Conservation (phyloP, 305 asterid species). For the Fraxinus paxiana region DNA sequence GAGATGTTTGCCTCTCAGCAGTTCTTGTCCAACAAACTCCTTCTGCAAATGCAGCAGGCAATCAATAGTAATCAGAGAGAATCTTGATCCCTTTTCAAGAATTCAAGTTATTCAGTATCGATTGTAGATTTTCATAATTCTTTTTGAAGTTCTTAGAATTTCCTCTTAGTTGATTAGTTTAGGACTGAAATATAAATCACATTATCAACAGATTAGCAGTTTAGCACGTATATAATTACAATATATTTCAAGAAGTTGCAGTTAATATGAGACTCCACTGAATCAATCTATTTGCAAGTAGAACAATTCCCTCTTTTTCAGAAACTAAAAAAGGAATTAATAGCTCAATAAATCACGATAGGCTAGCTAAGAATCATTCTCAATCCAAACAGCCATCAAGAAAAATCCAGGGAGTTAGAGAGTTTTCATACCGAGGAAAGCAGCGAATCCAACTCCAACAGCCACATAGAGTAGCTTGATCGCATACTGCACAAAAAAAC, state of each 20-base stretch:
- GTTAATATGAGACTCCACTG: not conserved
- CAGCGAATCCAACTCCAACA: slow-evolving; percentile 38
- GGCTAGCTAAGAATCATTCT: not conserved
- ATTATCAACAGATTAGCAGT: not conserved
- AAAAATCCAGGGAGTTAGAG: not conserved
- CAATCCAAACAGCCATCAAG: not conserved
- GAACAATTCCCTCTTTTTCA: not conserved
- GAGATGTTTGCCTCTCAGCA: slow-evolving; percentile 62
- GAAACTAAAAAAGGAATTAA: not conserved
- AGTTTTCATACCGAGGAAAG: slow-evolving; percentile 45
- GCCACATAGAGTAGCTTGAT: slow-evolving; percentile 49
- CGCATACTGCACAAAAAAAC: slow-evolving; percentile 41
- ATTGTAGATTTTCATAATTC: not conserved
- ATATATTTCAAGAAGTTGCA: not conserved
- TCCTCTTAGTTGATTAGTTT: not conserved
- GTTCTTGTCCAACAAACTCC: slow-evolving; percentile 68
- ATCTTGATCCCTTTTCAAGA: not conserved
- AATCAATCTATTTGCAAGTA: not conserved
- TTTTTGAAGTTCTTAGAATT: not conserved
- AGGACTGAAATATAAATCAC: not conserved
- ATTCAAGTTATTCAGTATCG: not conserved
- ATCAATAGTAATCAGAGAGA: not conserved
- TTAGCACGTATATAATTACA: not conserved
- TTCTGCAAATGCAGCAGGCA: slow-evolving; percentile 26
- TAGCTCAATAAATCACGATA: not conserved